A percentile compares a stretch with the other conserved stretches of the same genome.
These are phyloP conservation scores for Monosporascus sp. DNA, from an alignment of 2,329 filamentous ascomycete genomes.

Conservation along the genomic window DNA sequence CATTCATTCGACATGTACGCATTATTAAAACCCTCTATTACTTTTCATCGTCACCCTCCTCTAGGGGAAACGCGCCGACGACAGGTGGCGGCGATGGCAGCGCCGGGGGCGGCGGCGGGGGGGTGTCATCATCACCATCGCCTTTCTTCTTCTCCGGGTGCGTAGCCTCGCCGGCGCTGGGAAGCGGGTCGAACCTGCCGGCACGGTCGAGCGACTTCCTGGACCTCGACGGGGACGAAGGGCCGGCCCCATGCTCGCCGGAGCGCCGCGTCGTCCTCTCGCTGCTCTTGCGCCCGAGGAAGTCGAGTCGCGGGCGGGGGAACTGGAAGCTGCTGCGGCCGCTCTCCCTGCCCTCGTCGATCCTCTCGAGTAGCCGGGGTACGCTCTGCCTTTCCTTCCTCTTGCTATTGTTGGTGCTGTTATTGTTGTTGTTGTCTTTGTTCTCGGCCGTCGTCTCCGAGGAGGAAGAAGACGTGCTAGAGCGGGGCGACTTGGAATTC, in stretches of 20 bases:
- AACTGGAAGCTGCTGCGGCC: background rate
- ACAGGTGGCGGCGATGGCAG: background rate
- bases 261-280: background rate
- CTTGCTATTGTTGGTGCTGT: background rate
- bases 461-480: too few species aligned
- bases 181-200: background rate
- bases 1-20: too few species aligned
- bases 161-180: background rate
- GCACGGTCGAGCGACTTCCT: background rate
- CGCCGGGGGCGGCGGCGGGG: background rate
- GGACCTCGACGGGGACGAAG: background rate
- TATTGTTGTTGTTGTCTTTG: background rate
- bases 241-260: background rate
- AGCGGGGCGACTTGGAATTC: too few species aligned
- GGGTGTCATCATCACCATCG: too few species aligned
- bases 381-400: background rate
- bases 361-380: background rate
- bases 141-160: too few species aligned
- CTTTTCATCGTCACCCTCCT: background rate
- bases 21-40: background rate
- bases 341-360: background rate
- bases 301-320: background rate
- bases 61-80: background rate
- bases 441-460: background rate
- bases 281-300: background rate